Percentiles rank a stretch among this genome's conserved stretches.
Evolutionary conservation across 331 rosid genomes (phyloP).

Genomic region (Acacia pycnantha): DNA sequence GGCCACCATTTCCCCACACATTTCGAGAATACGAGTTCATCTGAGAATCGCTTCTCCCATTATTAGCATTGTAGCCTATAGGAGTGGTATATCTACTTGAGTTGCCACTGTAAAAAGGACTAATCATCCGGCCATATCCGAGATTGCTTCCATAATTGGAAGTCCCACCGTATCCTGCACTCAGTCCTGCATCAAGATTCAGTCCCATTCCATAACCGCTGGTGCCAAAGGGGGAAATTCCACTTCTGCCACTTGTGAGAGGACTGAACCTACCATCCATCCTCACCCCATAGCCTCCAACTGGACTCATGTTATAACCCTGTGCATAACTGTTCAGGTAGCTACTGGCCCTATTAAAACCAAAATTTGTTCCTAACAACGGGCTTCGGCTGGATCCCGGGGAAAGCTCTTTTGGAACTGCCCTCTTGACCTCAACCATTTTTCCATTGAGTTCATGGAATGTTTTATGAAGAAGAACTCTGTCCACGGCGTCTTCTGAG

Average conservation of each 20-base stretch:
- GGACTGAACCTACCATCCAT: constrained; percentile 88
- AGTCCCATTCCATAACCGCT: constrained; percentile 74
- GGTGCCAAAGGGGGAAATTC: constrained; percentile 68
- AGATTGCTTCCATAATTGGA: constrained; percentile 68
- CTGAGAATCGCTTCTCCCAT: constrained; percentile 69
- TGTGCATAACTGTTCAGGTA: constrained; percentile 77
- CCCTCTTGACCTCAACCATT: constrained; percentile 98
- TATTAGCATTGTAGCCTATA: constrained; percentile 73
- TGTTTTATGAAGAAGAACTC: constrained; percentile 82
- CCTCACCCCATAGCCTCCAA: constrained; percentile 85
- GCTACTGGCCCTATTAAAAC: constrained; percentile 72
- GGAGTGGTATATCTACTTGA: constrained; percentile 77
- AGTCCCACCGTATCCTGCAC: constrained; percentile 70
- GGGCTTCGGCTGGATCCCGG: constrained; percentile 83
- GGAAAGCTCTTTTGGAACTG: constrained; percentile 94
- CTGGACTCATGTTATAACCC: constrained; percentile 74
- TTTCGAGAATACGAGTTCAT: constrained; percentile 72
- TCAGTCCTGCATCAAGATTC: constrained; percentile 79
- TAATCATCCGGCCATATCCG: constrained; percentile 78
- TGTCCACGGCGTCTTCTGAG: constrained; percentile 90
- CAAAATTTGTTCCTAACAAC: constrained; percentile 70
- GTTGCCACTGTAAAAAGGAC: constrained; percentile 71
- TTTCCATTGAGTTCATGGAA: constrained; percentile 96
- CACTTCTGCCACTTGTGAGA: constrained; percentile 67
- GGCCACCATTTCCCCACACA: constrained; percentile 84